phyloP scores from a whole-genome alignment of 495 filamentous ascomycete genomes.

The Pseudoneurospora amorphoporcata region DNA sequence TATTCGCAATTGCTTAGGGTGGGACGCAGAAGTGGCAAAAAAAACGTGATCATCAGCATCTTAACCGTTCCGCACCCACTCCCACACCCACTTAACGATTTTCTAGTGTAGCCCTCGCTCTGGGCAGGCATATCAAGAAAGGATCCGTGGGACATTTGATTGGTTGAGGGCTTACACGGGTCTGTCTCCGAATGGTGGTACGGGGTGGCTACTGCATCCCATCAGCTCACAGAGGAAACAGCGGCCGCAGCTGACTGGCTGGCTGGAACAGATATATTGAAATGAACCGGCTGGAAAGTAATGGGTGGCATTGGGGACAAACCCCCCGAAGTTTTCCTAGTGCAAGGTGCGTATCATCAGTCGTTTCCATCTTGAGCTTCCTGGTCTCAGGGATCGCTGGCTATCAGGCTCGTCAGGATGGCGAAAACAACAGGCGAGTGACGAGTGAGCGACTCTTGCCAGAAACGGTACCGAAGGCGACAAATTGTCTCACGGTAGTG shows the following conservation, averaged over 20 bases:
- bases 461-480: background rate
- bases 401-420: background rate
- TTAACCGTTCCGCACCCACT: background rate
- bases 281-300: background rate
- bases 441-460: background rate
- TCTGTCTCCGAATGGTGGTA: background rate
- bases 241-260: background rate
- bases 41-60: background rate
- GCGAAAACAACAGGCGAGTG: background rate
- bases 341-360: background rate
- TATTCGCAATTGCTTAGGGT: background rate
- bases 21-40: background rate
- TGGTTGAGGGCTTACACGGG: background rate
- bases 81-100: background rate
- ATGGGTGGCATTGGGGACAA: background rate
- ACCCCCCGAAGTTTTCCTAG: background rate
- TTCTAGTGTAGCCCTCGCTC: background rate
- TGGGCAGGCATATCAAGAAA: background rate
- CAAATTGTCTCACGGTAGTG: background rate
- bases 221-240: background rate
- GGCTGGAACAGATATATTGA: background rate
- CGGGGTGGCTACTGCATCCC: background rate
- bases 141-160: background rate
- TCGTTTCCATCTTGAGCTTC: background rate
- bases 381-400: background rate